Evolutionary conservation across 1,139 yeast genomes (phyloP).

Genomic region (Debaryomycetaceae sp.): DNA sequence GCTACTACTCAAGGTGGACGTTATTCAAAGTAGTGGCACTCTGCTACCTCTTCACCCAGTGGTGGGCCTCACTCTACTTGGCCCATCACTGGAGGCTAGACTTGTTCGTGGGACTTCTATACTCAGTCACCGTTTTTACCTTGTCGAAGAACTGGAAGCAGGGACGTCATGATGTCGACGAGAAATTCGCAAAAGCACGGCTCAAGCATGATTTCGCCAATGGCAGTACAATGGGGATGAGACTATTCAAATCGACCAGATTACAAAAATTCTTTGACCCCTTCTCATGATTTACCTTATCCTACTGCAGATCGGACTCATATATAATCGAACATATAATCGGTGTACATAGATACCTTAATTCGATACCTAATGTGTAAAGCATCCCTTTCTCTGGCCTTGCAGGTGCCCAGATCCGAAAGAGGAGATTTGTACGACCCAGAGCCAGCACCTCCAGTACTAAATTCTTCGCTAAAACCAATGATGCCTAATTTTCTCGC

Average conservation of each 20-base stretch:
- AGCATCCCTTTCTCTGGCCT: not conserved
- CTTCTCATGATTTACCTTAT: constrained; percentile 1
- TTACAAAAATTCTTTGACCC: constrained; percentile 13
- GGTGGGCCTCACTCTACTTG: constrained; percentile 17
- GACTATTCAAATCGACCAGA: constrained; percentile 11
- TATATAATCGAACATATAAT: not conserved
- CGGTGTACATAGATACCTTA: not conserved
- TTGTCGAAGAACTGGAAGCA: constrained; percentile 8
- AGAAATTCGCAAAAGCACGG: constrained; percentile 10
- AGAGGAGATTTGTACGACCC: not conserved
- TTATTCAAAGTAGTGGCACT: constrained; percentile 8
- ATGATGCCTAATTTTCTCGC: not conserved
- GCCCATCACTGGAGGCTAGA: constrained; percentile 17
- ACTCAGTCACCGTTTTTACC: constrained; percentile 11
- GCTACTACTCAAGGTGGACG: constrained; percentile 11
- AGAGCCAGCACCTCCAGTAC: not conserved
- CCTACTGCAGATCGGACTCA: not conserved
- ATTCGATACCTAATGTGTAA: too few relatives aligned
- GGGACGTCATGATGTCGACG: constrained; percentile 10
- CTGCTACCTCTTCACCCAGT: constrained; percentile 11
- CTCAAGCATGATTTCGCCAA: constrained; percentile 7
- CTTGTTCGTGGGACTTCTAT: constrained; percentile 12
- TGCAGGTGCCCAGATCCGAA: constrained; percentile 7
- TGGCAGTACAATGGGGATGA: constrained; percentile 14
- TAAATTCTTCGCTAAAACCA: not conserved